phyloP scores from a whole-genome alignment of 352 stramenopile genomes.

The Globisporangium nunn region DNA sequence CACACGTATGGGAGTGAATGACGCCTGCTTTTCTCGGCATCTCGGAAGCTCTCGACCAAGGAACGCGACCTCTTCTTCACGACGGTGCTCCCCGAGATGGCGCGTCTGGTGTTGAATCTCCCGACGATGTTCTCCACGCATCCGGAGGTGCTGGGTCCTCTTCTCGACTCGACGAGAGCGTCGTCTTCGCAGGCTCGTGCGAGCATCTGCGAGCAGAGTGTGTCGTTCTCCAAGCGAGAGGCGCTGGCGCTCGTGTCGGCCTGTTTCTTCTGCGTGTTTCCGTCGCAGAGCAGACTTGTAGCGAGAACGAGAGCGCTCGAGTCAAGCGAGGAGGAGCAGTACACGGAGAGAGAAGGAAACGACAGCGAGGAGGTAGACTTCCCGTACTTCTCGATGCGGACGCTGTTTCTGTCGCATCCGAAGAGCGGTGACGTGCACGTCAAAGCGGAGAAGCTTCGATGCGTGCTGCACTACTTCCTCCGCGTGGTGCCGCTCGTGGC shows the following conservation, averaged over 20 bases:
- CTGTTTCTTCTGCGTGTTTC: constrained; percentile 64
- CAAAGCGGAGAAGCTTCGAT: constrained; percentile 68
- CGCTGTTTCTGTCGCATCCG: constrained; percentile 25
- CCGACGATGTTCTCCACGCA: constrained; percentile 38
- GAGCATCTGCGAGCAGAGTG: constrained; percentile 18
- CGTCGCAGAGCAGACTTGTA: constrained; percentile 25
- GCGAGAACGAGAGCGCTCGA: background rate
- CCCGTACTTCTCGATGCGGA: constrained; percentile 39
- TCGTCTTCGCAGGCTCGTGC: background rate
- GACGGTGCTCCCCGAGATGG: constrained; percentile 41
- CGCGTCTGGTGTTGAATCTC: constrained; percentile 33
- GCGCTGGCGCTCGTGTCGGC: constrained; percentile 36
- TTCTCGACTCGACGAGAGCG: background rate
- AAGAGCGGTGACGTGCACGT: constrained; percentile 21
- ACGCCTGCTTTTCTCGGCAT: background rate
- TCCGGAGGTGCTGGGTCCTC: constrained; percentile 30
- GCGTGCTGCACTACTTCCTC: constrained; percentile 67
- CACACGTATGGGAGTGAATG: background rate
- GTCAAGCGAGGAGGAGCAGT: background rate
- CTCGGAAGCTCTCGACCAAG: constrained; percentile 28
- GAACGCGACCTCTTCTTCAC: constrained; percentile 35
- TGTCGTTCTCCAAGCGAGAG: constrained; percentile 39
- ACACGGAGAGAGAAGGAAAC: no score
- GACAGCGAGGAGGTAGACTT: constrained; percentile 26
- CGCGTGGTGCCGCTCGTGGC: constrained; percentile 29